Evolutionary conservation across 768 basidiomycete genomes (phyloP), one percentile per base, ranked within the genome.

Genomic region (Phylloporus rhodoxanthus): DNA sequence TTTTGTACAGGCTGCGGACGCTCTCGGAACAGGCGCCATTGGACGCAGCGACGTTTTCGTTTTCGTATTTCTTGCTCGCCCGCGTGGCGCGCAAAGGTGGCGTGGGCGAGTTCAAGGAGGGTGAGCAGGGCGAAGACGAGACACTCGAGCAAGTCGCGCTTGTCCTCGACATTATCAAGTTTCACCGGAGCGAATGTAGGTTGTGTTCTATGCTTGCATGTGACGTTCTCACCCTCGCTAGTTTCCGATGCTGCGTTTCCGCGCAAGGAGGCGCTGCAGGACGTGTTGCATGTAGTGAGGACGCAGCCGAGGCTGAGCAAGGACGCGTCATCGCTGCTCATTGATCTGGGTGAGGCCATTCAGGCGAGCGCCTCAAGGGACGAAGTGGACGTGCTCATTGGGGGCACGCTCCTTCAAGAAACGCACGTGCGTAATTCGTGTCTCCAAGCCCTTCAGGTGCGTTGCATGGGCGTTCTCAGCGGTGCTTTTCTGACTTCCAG

Each of bases 361-460:
- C 77, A 81, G 44, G 70, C 74, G 5, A 84, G 73, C 17, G 84
- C 87, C 0, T 77, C 79, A 1, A 57, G 62, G 11, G 76, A 72
- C 15, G 95, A 99, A 62, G 73, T 82, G 3, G 58, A 68, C 1
- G 77, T 82, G 15, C 70, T 98, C 36, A 70, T 97, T 20, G 69
- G 65, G 9, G 91, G 92, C 2, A 87, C 84, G 0, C 73, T 97
- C 8, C 69, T 78, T n/a, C 89, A 91, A 58, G 95, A 97, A 59
- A 84, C 84, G 0, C 86, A 91, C 59, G 90, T 88, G 2, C 78
- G 95, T 14, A 87, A 86, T 59, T 84, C 92, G 8, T 91, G 89
- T 60, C 70, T 98, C n/a, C 92, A 94, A 59, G 77, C 93, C 1
- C 72, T 98, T 2, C 91, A 93, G 77, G 93, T 91, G 41, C 21